phyloP scores from a whole-genome alignment of 768 basidiomycete species.

The Suillus discolor region DNA sequence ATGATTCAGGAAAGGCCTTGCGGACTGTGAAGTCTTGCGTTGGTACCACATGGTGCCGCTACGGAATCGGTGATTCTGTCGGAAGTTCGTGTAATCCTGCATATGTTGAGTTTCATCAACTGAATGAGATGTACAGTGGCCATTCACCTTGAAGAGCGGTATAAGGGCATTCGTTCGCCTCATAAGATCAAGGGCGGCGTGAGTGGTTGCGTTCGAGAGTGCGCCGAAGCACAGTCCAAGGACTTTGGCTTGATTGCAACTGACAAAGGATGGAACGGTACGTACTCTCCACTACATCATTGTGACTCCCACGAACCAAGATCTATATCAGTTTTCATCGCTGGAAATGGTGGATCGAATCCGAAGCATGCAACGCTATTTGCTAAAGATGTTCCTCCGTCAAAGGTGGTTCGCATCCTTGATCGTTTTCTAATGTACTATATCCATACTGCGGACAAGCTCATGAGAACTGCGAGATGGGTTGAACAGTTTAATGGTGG shows the following conservation, averaged over 20 bases:
- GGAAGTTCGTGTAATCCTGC: conserved; percentile 39
- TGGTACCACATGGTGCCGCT: conserved; percentile 72
- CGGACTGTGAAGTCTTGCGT: conserved; percentile 82
- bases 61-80: conserved; percentile 75
- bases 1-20: conserved; percentile 44
- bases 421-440: conserved; percentile 72
- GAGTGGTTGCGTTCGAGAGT: conserved; percentile 73
- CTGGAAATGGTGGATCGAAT: conserved; percentile 69
- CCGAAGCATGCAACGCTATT: conserved; percentile 67
- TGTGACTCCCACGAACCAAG: not conserved
- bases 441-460: conserved; percentile 70
- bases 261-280: conserved; percentile 78
- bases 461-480: conserved; percentile 76
- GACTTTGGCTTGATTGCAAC: conserved; percentile 81
- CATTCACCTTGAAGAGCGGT: conserved; percentile 69
- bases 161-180: conserved; percentile 68
- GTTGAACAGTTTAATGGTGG: conserved; percentile 71
- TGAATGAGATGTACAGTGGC: conserved; percentile 44
- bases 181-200: conserved; percentile 81
- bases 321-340: conserved; percentile 51
- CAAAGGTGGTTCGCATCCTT: conserved; percentile 59
- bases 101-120: not conserved
- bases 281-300: conserved; percentile 1
- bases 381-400: conserved; percentile 66
- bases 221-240: conserved; percentile 74